Conservation (phyloP, 148 eudicot species). For the Polygonum maritimum region DNA sequence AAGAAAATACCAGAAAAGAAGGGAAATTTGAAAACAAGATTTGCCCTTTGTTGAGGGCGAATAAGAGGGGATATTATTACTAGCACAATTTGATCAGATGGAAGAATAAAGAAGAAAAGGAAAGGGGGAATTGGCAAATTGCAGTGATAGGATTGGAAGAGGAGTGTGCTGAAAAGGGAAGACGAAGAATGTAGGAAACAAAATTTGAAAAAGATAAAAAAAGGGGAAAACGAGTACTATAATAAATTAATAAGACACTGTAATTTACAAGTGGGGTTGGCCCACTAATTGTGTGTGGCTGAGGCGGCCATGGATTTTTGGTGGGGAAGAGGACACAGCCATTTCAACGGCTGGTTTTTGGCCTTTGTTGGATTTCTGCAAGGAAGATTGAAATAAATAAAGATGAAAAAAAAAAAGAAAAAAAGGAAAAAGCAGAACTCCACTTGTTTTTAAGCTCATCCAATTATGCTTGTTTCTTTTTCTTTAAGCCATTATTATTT, state of each 20-base stretch:
- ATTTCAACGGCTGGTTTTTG: slow-evolving; percentile 6
- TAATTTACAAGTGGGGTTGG: not conserved
- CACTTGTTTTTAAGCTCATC: not conserved
- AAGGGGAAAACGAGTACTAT: not conserved
- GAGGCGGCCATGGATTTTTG: not conserved
- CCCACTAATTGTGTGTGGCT: slow-evolving; percentile 6
- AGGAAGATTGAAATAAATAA: not conserved
- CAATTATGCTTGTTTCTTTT: not conserved
- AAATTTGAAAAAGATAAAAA: not conserved
- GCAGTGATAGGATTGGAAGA: not conserved
- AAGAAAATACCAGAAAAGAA: not conserved
- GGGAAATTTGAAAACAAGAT: not conserved
- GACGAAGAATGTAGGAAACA: not conserved
- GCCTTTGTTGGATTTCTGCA: not conserved
- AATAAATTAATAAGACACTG: not conserved
- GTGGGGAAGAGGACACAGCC: not conserved
- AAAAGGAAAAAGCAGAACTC: not conserved
- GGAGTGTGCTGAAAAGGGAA: slow-evolving; percentile 3
- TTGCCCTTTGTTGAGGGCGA: slow-evolving; percentile 6
- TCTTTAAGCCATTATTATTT: not conserved
- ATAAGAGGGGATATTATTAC: slow-evolving; percentile 1
- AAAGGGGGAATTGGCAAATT: not conserved
- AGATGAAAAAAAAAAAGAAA: not conserved
- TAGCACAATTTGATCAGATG: not conserved
- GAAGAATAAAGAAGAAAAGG: slow-evolving; percentile 5